These are phyloP conservation scores for Papilionanthe hybrid DNA, from an alignment of 116 monocot genomes.

Conservation along the genomic window DNA sequence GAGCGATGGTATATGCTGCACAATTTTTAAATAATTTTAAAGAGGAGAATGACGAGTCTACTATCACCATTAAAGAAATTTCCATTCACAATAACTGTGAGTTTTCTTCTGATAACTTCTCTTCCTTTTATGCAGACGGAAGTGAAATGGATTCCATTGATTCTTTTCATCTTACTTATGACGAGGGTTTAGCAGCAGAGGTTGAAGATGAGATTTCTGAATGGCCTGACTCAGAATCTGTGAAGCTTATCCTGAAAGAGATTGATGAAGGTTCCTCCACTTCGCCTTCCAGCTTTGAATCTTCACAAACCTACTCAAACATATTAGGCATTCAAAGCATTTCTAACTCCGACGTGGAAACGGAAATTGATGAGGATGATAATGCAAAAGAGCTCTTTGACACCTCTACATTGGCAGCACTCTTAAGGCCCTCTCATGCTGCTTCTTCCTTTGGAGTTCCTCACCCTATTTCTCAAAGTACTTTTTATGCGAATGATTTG, in stretches of 20 bases:
- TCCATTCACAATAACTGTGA: neutral
- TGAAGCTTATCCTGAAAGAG: constrained; percentile 50
- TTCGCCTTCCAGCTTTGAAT: constrained; percentile 16
- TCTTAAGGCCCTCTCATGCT: constrained; percentile 26
- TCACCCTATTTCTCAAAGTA: no score
- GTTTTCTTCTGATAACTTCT: neutral
- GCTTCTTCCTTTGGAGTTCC: no score
- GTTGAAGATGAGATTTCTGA: constrained; percentile 26
- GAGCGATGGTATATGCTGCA: neutral
- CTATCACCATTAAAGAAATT: neutral
- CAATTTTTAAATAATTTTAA: neutral
- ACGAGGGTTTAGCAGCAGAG: constrained; percentile 12
- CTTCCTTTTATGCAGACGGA: no score
- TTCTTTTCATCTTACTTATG: constrained; percentile 15
- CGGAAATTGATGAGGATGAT: constrained; percentile 49
- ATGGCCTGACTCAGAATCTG: constrained; percentile 26
- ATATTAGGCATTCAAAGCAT: constrained; percentile 50
- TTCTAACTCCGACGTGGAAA: constrained; percentile 56
- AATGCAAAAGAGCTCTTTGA: constrained; percentile 66
- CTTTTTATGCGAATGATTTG: neutral
- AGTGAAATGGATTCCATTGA: constrained; percentile 1
- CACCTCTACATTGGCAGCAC: constrained; percentile 66
- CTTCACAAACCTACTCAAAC: constrained; percentile 17
- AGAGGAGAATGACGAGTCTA: neutral
- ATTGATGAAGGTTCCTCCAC: constrained; percentile 38